Conservation (phyloP, 805 yeast genomes). For the Scheffersomyces coipomensis region DNA sequence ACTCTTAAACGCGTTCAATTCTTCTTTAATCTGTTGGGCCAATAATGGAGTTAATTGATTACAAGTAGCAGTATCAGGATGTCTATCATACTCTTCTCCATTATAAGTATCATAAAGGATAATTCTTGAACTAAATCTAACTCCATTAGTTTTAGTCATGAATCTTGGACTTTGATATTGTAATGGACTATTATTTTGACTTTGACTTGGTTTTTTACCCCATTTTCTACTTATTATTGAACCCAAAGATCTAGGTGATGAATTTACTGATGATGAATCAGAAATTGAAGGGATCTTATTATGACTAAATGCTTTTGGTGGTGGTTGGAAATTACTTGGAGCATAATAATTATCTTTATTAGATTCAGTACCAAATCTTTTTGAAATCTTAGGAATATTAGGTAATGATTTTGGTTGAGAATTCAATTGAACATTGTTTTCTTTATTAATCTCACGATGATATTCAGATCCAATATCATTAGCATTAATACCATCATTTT, state of each 20-base stretch:
- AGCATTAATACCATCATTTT: background rate
- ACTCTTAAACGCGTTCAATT: conserved; percentile 73
- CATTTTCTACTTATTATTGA: conserved; percentile 27
- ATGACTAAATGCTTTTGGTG: conserved; percentile 24
- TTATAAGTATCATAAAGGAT: conserved; percentile 82
- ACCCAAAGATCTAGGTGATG: conserved; percentile 33
- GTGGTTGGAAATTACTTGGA: conserved; percentile 10
- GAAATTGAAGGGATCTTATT: conserved; percentile 29
- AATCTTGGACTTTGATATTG: background rate
- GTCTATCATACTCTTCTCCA: conserved; percentile 84
- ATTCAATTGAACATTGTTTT: background rate
- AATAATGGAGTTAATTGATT: conserved; percentile 83
- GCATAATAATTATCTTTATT: conserved; percentile 5
- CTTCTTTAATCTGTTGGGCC: conserved; percentile 84
- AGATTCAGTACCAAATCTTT: conserved; percentile 1
- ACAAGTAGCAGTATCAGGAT: conserved; percentile 90
- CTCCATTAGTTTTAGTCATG: conserved; percentile 21
- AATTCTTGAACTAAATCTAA: conserved; percentile 76
- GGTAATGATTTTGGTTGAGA: conserved; percentile 1
- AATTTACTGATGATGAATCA: conserved; percentile 16
- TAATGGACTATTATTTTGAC: background rate
- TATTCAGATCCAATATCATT: conserved; percentile 5
- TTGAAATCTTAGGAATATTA: conserved; percentile 3
- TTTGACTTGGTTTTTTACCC: conserved; percentile 17
- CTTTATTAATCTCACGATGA: conserved; percentile 3